Base-by-base conservation (phyloP, 805 yeast genomes). In the Ogataea angusta region DNA sequence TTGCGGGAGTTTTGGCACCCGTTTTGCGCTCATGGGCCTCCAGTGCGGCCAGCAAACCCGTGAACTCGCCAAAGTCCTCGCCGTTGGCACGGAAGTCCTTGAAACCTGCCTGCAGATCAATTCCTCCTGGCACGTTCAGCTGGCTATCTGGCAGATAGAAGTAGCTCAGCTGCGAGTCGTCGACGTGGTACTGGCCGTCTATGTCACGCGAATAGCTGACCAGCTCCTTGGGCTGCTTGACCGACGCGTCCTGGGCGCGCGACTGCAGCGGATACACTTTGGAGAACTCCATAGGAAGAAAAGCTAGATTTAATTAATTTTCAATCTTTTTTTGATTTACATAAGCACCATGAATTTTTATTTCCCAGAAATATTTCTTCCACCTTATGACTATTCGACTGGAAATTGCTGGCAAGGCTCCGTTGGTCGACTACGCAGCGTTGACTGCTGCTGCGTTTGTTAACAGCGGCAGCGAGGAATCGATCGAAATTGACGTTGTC, bases 141-240 rank as follows among this genome's bases (percentile, higher is more conserved):
- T 75, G 77, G 4, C 79, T 62, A 56, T 86, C 89, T 12, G 96
- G 95, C 22, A 91, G 69, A 59, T 88, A 93, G 66, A 72, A 90
- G 62, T 86, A 88, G n/a, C 73, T 66, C 37, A 87, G 62, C 3
- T 75, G 71, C 0, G 77, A 61, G 38, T 76, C 76, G 49, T 79
- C 81, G 8, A 76, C 62, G 4, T 63, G 57, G 22, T 74, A 69
- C 16, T 71, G 76, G 17, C 47, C 43, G 5, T 79, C 75, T n/a
- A 63, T 62, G 19, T 75, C 77, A 42, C 88, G 67, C 2, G 91
- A 78, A 57, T 69, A 91, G 4, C 76, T 60, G n/a, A 76, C 69
- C 3, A 91, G 50, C 61, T 93, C 96, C 49, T 82, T 83, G 2
- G 99, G 98, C 60, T 88, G 95, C 53, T 82, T 81, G 38, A 90